Base-by-base conservation (phyloP, 768 basidiomycete genomes). In the Serendipita sp. region DNA sequence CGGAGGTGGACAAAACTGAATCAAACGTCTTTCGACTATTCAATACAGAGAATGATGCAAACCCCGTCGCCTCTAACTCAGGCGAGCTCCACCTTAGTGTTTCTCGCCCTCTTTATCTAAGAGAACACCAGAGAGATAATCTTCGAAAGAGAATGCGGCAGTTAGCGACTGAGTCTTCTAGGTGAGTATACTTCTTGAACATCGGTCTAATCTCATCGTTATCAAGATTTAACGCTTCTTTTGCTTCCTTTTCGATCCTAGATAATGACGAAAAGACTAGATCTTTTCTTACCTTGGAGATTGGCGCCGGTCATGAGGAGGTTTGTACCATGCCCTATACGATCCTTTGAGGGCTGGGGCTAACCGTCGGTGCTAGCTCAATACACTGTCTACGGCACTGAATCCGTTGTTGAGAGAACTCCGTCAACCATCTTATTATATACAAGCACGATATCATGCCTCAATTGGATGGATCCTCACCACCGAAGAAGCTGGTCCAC, bases 241-340 rank as follows among this genome's bases (percentile, higher is more conserved):
- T 93, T 69, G 81, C 86, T 2, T 75, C 78, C 1, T 83, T 92
- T 70, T 80, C 84, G 28, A 80, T 85, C 64, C 77, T 92, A 44
- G 78, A 76, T 38, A 93, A 93, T 71, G 91, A 92, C 72, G 89
- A 92, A 71, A 77, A 75, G 66, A 90, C 87, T 3, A 78, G 94
- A 65, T 82, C 84, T 1, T 96, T 97, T 73, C 76, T 97, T 48
- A 81, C 84, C 4, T 71, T 92, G 62, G 86, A 94, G 71, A 76
- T 93, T 48, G 92, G 92, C 24, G 89, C 89, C 4, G 94, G 93
- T 0, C 84, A 92, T 71, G 74, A 75, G 28, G 81, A 92, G 78
- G 94, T 92, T 67, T 67, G 73, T 72, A 30, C 30, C 62, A 70
- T 60, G 67, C 67, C 15, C 44, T 32, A 8, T 46, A 13, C 34